Conservation (phyloP, 495 filamentous ascomycete species). For the Chaetomium tenue region DNA sequence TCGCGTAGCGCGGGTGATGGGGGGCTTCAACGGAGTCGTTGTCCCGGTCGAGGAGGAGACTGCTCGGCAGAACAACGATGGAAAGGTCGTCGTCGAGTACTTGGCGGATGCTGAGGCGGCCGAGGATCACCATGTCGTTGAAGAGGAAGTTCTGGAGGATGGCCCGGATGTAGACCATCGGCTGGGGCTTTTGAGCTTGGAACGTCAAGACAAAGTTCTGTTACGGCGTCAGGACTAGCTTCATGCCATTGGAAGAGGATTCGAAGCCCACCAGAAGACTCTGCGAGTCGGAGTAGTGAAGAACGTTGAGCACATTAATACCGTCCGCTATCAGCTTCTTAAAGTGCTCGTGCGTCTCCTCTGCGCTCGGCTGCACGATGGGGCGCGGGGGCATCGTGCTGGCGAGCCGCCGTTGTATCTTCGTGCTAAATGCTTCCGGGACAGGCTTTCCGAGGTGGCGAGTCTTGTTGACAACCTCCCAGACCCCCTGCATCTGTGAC, state of each 20-base stretch:
- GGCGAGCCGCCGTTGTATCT: conserved; percentile 83
- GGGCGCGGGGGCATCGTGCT: conserved; percentile 91
- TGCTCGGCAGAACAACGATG: conserved; percentile 70
- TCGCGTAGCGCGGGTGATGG: conserved; percentile 71
- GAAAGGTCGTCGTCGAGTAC: conserved; percentile 77
- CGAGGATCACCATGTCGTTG: conserved; percentile 63
- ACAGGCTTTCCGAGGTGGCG: conserved; percentile 63
- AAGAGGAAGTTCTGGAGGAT: conserved; percentile 76
- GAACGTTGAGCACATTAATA: conserved; percentile 63
- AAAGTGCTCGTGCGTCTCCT: conserved; percentile 68
- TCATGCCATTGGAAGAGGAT: neutral
- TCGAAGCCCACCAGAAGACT: conserved; percentile 58
- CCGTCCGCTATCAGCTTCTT: conserved; percentile 70
- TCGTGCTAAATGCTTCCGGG: conserved; percentile 78
- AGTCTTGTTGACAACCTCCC: conserved; percentile 55
- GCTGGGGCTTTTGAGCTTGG: conserved; percentile 75
- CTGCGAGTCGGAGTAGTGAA: conserved; percentile 65
- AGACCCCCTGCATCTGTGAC: conserved; percentile 45
- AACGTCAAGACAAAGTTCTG: conserved; percentile 70
- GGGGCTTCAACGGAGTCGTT: conserved; percentile 76
- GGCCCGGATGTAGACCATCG: conserved; percentile 78
- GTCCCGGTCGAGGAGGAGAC: conserved; percentile 64
- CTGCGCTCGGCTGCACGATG: conserved; percentile 72
- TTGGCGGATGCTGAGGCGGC: conserved; percentile 64
- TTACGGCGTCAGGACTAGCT: neutral